Evolutionary conservation across 106 monocot genomes (phyloP), one percentile per base, ranked within the genome.

Genomic region (Xerophyta viscosa): DNA sequence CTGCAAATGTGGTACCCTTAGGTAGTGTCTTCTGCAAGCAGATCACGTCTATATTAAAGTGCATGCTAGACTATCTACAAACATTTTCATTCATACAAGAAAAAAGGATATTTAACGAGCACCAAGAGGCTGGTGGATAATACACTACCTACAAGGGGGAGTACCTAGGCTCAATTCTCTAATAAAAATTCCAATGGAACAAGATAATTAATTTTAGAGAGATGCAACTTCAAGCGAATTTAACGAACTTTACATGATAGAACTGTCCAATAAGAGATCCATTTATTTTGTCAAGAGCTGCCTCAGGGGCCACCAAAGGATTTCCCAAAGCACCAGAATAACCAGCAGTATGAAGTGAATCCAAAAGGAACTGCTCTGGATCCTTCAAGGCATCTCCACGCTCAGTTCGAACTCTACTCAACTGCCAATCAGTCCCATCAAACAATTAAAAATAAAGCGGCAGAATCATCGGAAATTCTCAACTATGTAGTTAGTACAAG

Each of bases 241-340:
- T 27, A 14, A 48, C 52, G 18, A 55, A 55, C 11, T 79, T 74
- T 77, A 92, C 92, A 59, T 54, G 36, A 67, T 77, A 77, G 54
- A 92, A 92, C 54, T 77, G 74, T 30, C 53, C 54, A 69, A 85
- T 54, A 48, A 59, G 26, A 54, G 73, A 76, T 44, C 58, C 73
- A 60, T 92, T 55, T 24, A 82, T 60, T 51, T 48, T 68, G 62
- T 76, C 56, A n/a, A 86, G 46, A 37, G 31, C 78, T 18, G 36
- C 11, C 41, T 80, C 66, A 57, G 84, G 67, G 6, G 75, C 75
- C 44, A 81, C 28, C 39, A 85, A 37, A 21, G 85, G 81, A n/a
- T 81, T 85, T 21, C 61, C 77, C 18, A 91, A 42, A 15, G 85
- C 67, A 69, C 91, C 85, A 43, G 81, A 66, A 56, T 74, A 92